Base-by-base conservation (phyloP, 1,139 yeast genomes). In the Kodamaea derodonti region DNA sequence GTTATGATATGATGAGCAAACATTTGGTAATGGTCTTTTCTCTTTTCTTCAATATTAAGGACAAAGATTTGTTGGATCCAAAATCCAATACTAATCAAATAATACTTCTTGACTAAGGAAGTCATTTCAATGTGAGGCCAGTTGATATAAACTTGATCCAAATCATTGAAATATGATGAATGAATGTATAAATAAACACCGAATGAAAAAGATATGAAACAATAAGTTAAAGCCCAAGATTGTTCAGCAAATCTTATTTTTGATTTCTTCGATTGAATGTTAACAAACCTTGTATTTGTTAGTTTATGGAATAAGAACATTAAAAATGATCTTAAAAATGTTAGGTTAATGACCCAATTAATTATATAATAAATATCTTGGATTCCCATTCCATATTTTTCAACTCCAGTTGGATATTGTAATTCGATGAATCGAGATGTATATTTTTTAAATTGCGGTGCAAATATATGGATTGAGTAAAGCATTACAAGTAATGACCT, bases 1-100 rank as follows among this genome's bases (percentile, higher is more conserved):
- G 97, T 88, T 37, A 88, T 80, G 35, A 88, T 78, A 59, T 88
- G 97, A 56, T 88, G 97, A 33, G 82, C 65, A 52, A 87, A 78
- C 97, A 88, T 88, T 58, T 87, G 95, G 48, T 62, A 60, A 56
- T 85, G 81, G 56, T 88, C 97, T 55, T 86, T 86, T 47, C 97
- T 76, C 43, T 70, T 75, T 42, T 77, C 79, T 60, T 88, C 97
- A 35, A 87, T 62, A 58, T 86, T 78, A 41, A 88, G 65, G 14
- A 83, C 87, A 46, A 84, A 72, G 17, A 86, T 69, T 58, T 86
- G 95, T 48, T 84, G 88, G 42, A 86, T 52, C 95, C 95, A 88
- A 47, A 76, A 78, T 7, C 85, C 81, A 24, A 83, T 69, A 48
- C 84, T 83, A 30, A 80, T 61, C 37, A 88, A 65, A 51, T 88